A percentile compares a stretch with the other conserved stretches of the same genome.
Conservation (phyloP, 192 early-diverging fungal genomes). For the Rhizophagus sp. region DNA sequence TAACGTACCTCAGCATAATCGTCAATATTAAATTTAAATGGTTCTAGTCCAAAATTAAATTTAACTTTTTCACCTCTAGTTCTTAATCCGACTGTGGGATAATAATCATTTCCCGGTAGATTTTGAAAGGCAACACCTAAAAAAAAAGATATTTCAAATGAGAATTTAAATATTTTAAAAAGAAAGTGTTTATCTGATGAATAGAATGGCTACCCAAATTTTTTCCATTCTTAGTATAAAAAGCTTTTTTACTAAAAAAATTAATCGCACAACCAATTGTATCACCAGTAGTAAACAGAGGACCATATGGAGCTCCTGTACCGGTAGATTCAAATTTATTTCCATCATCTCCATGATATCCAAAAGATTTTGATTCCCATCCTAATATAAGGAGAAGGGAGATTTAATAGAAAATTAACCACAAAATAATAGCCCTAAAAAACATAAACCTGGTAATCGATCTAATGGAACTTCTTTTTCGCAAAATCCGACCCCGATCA, state of each 20-base stretch:
- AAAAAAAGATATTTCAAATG: not conserved
- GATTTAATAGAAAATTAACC: not conserved
- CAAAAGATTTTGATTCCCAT: constrained; percentile 87
- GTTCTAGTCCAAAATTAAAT: constrained; percentile 73
- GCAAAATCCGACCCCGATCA: constrained; percentile 86
- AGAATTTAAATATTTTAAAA: not conserved
- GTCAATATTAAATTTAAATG: constrained; percentile 74
- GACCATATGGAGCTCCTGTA: constrained; percentile 80
- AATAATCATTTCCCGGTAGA: constrained; percentile 47
- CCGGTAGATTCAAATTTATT: constrained; percentile 72
- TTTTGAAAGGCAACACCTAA: constrained; percentile 39
- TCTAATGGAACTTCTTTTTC: constrained; percentile 48
- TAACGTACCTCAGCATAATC: constrained; percentile 53
- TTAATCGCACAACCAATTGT: constrained; percentile 91
- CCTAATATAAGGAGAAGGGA: constrained; percentile 45
- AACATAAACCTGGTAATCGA: constrained; percentile 75
- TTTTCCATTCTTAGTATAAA: constrained; percentile 94
- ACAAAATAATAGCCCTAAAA: not conserved
- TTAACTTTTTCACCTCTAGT: constrained; percentile 73
- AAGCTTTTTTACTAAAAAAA: constrained; percentile 68
- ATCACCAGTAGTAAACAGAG: constrained; percentile 86
- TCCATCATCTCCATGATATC: constrained; percentile 97
- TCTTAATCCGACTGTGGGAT: constrained; percentile 71
- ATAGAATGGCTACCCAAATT: constrained; percentile 48
- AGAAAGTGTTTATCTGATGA: not conserved